Percentiles rank a stretch among this genome's conserved stretches.
These are phyloP conservation scores for Suhomyces emberorum DNA, from an alignment of 805 yeast species.

Conservation along the genomic window DNA sequence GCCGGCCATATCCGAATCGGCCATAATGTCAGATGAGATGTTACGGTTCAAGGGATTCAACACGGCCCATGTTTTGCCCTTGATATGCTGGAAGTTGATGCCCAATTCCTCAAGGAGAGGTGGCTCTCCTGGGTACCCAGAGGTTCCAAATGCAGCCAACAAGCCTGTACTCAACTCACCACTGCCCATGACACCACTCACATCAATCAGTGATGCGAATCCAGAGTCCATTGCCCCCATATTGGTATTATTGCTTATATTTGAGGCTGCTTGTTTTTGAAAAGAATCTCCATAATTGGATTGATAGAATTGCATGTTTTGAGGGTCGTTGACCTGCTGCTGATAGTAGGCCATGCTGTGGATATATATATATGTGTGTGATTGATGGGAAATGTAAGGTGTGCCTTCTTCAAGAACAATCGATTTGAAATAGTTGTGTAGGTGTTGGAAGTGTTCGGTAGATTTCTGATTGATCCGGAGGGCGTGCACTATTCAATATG, in stretches of 20 bases:
- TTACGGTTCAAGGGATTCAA: conserved; percentile 66
- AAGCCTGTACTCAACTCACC: conserved; percentile 67
- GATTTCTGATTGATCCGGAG: too few species aligned
- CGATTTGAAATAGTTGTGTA: too few species aligned
- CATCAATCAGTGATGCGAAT: conserved; percentile 34
- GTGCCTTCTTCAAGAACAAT: too few species aligned
- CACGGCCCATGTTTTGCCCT: conserved; percentile 79
- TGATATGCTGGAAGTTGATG: conserved; percentile 84
- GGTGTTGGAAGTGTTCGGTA: too few species aligned
- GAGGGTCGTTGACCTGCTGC: conserved; percentile 31
- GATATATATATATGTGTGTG: neutral
- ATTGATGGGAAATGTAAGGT: too few species aligned
- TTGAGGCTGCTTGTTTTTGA: conserved; percentile 18
- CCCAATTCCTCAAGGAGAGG: conserved; percentile 91
- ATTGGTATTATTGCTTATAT: conserved; percentile 15
- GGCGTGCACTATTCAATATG: too few species aligned
- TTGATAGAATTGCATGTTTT: conserved; percentile 43
- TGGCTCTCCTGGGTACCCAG: conserved; percentile 94
- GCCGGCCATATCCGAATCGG: conserved; percentile 92
- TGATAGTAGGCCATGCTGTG: conserved; percentile 40
- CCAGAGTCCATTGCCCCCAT: conserved; percentile 40
- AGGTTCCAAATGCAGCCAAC: conserved; percentile 87
- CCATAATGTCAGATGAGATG: conserved; percentile 69
- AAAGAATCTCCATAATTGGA: conserved; percentile 33
- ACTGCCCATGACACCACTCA: conserved; percentile 41